Evolutionary conservation across 2,329 filamentous ascomycete genomes (phyloP), one percentile per base, ranked within the genome.

Genomic region (Neospermospora avenae): DNA sequence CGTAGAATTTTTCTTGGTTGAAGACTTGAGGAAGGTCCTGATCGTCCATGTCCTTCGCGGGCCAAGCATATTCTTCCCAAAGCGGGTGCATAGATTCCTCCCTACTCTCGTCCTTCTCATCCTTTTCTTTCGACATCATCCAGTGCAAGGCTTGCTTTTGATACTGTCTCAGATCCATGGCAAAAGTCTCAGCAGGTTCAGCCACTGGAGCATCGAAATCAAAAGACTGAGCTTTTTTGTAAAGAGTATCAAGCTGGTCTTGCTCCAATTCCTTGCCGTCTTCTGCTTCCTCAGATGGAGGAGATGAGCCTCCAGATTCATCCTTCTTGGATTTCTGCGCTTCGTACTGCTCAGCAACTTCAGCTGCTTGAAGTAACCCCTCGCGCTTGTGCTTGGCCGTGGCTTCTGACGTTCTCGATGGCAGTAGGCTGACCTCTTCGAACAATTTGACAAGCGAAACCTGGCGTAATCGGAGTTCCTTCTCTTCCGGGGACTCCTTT

Each of bases 31-130:
- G 86, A 11, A 97, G 71, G 4, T 88, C 84, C 44, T 89, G 84
- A 66, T 95, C 93, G 66, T 98, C 90, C 39, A 89, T 87, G 74
- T 99, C 95, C 71, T 93, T 92, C 0, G 79, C 78, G 0, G 95
- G 95, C 92, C 93, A 99, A 1, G 77, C 74, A 68, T 99, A 99
- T 72, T 98, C 91, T 75, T 99, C 95, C 95, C 95, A 99, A 0
- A 99, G 75, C 0, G 95, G 95, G 74, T 99, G 93, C 91, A 99
- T 96, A 0, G 92, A 97, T 3, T 80, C 79, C 69, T 93, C 86
- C 57, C 86, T 84, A 39, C 78, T 74, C 28, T 85, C 82, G 11
- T 84, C 82, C 66, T 85, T 87, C 63, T 89, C 82, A 64, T 96
- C 86, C 68, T 86, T 93, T 73, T 99, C 95, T 73, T 98, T 98